Conservation (phyloP, 208 protist genomes). For the Trypanosoma mega region DNA sequence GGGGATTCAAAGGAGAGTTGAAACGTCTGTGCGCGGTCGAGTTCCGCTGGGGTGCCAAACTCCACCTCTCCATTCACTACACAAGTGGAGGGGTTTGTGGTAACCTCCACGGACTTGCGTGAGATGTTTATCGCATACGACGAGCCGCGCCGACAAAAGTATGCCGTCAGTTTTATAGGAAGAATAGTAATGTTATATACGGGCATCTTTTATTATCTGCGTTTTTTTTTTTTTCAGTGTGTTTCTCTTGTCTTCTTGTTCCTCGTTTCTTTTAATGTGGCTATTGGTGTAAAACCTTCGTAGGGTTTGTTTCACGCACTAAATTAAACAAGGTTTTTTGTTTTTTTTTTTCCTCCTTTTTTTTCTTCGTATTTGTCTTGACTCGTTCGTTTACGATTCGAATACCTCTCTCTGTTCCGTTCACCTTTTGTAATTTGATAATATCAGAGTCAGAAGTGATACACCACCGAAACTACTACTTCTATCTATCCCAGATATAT, state of each 20-base stretch:
- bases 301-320: no score
- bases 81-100: slow-evolving; percentile 66
- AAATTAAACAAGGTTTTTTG: no score
- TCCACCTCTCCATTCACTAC: slow-evolving; percentile 57
- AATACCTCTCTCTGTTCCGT: no score
- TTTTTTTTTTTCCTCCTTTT: no score
- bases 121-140: slow-evolving; percentile 75
- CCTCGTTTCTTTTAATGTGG: no score
- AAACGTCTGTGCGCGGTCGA: slow-evolving; percentile 51
- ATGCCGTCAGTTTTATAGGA: slow-evolving; percentile 65
- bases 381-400: no score
- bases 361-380: no score
- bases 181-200: slow-evolving; percentile 78
- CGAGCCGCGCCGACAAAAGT: slow-evolving; percentile 66
- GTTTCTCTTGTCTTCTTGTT: neutral
- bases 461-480: neutral
- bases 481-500: neutral
- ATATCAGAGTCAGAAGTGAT: no score
- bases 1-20: slow-evolving; percentile 76
- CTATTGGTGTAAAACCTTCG: no score
- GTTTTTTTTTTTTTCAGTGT: neutral
- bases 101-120: slow-evolving; percentile 69
- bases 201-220: slow-evolving; percentile 36
- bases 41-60: slow-evolving; percentile 55
- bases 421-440: no score